These are phyloP conservation scores for Aristolochia fimbriata DNA, from an alignment of 164 flowering plant species.

Conservation along the genomic window DNA sequence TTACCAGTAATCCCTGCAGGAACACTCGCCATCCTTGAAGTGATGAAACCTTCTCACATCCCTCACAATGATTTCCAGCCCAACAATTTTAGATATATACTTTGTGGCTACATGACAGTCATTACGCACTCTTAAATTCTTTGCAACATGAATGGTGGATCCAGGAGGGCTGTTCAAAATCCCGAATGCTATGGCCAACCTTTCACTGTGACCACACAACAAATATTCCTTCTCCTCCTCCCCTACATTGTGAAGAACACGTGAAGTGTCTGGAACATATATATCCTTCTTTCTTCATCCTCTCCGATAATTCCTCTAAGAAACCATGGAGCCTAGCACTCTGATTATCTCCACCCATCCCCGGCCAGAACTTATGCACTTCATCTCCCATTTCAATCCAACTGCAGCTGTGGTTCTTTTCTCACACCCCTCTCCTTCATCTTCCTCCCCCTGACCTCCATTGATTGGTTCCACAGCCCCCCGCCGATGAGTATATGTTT, in stretches of 20 bases:
- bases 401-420: slow-evolving; percentile 83
- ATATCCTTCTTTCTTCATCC: slow-evolving; percentile 65
- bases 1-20: no score
- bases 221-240: slow-evolving; percentile 70
- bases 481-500: slow-evolving; percentile 66
- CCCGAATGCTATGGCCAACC: no score
- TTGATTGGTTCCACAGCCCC: slow-evolving; percentile 68
- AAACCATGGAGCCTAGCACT: slow-evolving; percentile 37
- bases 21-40: no score
- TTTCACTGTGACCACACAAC: no score
- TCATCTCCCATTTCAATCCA: slow-evolving; percentile 60
- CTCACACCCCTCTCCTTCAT: slow-evolving; percentile 66
- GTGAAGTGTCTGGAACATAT: slow-evolving; percentile 73
- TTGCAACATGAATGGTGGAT: no score
- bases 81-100: no score
- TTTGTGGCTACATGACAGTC: no score
- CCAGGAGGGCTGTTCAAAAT: no score
- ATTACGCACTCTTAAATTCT: no score
- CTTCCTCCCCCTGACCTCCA: slow-evolving; percentile 36
- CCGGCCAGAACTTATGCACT: slow-evolving; percentile 76
- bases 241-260: slow-evolving; percentile 72
- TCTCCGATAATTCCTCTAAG: slow-evolving; percentile 37
- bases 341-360: slow-evolving; percentile 49
- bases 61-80: no score
- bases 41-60: no score